Base-by-base conservation (phyloP, 371 early-diverging fungal species). In the Lichtheimia hyalospora region DNA sequence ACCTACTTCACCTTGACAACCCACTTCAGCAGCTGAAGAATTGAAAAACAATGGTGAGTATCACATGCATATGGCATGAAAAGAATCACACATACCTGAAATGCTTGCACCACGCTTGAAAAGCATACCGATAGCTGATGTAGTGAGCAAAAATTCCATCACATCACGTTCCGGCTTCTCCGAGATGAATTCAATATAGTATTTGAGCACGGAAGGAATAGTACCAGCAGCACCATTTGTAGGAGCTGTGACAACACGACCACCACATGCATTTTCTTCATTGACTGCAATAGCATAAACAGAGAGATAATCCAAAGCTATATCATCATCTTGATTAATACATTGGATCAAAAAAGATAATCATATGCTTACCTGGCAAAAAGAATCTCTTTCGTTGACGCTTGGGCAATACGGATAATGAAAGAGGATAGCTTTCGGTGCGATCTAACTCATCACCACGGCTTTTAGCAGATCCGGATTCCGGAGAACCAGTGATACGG, bases 201-300 rank as follows among this genome's bases (percentile, higher is more conserved):
- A 97, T 68, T 96, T 97, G 40, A 97, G 84, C 3, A 95, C 96
- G 2, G 96, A 88, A 6, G 97, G 97, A 54, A 97, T 94, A 18
- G 62, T 70, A n/a, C 96, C 96, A 4, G 95, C 92, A 7, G 96
- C 94, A 21, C 96, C 96, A 66, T 96, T 96, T 14, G 96, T 96
- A 13, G 96, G 96, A 0, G 95, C 94, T 2, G 96, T 95, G 0
- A 95, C 96, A 1, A 96, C 94, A 41, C 95, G 89, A 23, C 93
- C 95, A 58, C 97, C 97, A 28, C 93, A 92, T 0, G 97, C 96
- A 74, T 97, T 96, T 73, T 97, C 97, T 77, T 97, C 97, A 62
- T 97, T 97, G 23, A 97, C 97, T 12, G 97, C 96, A 67, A 97
- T 92, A 34, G 97, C 97, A 59, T 95, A 97, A 1, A 95, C 89